Conservation (phyloP, 495 filamentous ascomycete species). For the Hypoxylon fragiforme region DNA sequence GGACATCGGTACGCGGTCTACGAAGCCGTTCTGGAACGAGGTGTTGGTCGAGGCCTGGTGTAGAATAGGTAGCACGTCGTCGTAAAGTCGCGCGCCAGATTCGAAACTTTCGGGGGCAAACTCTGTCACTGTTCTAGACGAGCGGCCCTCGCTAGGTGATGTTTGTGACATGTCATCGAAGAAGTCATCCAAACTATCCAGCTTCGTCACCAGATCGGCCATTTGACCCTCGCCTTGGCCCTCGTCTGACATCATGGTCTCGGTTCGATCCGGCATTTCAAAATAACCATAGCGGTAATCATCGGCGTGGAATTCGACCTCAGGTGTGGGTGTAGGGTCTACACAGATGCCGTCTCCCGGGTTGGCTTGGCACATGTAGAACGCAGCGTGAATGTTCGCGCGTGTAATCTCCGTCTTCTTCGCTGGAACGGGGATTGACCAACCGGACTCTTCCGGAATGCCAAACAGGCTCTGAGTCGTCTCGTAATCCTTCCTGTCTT, state of each 20-base stretch:
- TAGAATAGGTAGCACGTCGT: conserved; percentile 89
- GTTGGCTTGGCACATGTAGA: conserved; percentile 76
- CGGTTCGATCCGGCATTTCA: conserved; percentile 64
- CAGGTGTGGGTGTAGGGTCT: conserved; percentile 73
- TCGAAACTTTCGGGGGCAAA: conserved; percentile 65
- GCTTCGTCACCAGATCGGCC: conserved; percentile 83
- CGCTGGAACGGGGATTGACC: conserved; percentile 94
- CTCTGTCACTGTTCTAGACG: conserved; percentile 67
- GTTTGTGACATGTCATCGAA: conserved; percentile 67
- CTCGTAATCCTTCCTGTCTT: conserved; percentile 90
- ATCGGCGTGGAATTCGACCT: conserved; percentile 89
- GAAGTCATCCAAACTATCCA: conserved; percentile 94
- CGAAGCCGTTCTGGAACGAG: conserved; percentile 88
- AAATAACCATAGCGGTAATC: conserved; percentile 85
- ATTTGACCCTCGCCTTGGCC: conserved; percentile 69
- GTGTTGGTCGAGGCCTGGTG: conserved; percentile 67
- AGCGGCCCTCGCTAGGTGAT: conserved; percentile 57
- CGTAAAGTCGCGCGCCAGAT: conserved; percentile 83
- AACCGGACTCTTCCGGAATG: conserved; percentile 92
- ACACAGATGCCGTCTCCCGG: conserved; percentile 54
- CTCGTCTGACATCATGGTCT: conserved; percentile 91
- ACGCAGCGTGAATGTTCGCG: conserved; percentile 92
- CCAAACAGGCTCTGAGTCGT: conserved; percentile 92
- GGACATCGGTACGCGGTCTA: conserved; percentile 62
- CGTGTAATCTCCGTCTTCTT: conserved; percentile 81